Percentiles rank a stretch among this genome's conserved stretches.
phyloP scores from a whole-genome alignment of 441 rosid species.

The Dalechampia spathulata region DNA sequence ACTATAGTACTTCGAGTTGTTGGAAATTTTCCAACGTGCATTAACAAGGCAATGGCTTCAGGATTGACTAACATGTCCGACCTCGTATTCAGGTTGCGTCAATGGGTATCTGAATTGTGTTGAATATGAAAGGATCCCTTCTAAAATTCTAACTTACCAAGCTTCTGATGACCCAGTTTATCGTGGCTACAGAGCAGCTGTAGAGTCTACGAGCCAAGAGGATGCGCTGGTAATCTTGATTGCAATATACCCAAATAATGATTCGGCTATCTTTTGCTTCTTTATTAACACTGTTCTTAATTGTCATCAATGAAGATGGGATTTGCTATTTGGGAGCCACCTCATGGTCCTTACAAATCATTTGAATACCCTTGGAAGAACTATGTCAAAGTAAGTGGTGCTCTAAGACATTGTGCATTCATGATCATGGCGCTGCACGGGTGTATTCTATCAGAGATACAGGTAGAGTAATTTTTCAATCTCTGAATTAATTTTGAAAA shows the following conservation, averaged over 20 bases:
- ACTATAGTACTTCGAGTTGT: not conserved
- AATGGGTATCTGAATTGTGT: constrained; percentile 60
- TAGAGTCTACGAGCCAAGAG: constrained; percentile 89
- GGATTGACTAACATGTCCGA: constrained; percentile 12
- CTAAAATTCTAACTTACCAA: constrained; percentile 80
- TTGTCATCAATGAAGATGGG: constrained; percentile 37
- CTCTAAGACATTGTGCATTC: constrained; percentile 72
- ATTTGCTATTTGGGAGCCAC: constrained; percentile 81
- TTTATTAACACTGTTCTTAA: not conserved
- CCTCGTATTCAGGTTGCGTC: constrained; percentile 35
- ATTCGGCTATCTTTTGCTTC: not conserved
- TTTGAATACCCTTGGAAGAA: constrained; percentile 58
- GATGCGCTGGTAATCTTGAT: constrained; percentile 60
- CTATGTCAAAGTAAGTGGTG: constrained; percentile 64
- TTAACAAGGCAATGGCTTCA: not conserved
- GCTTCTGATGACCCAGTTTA: constrained; percentile 90
- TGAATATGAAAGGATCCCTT: constrained; percentile 80
- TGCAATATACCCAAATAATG: constrained; percentile 5
- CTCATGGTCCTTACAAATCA: constrained; percentile 61
- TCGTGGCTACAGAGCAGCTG: constrained; percentile 83
- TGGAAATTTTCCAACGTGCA: constrained; percentile 1
- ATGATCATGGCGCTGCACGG: constrained; percentile 83
- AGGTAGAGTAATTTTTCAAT: constrained; percentile 31
- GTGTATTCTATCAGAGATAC: constrained; percentile 75
- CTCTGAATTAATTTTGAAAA: not conserved